phyloP scores from a whole-genome alignment of 2,329 filamentous ascomycete genomes.

The Claviceps fusiformis region DNA sequence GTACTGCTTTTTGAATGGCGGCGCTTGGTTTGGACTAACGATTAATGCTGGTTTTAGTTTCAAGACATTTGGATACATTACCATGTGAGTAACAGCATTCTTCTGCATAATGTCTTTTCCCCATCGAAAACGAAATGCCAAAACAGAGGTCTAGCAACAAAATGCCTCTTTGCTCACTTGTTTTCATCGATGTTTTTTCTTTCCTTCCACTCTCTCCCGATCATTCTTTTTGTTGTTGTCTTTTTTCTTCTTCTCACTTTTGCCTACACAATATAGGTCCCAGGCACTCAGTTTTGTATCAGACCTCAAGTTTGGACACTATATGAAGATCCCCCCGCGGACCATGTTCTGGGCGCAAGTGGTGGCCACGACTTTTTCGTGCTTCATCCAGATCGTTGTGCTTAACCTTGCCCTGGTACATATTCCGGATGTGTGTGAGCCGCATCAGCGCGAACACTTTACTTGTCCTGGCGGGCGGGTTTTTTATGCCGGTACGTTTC shows the following conservation, averaged over 20 bases:
- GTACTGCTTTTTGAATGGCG: background rate
- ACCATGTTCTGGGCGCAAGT: conserved; percentile 55
- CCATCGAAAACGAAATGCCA: no score
- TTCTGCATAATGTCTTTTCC: no score
- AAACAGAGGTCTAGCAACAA: background rate
- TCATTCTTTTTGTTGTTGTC: no score
- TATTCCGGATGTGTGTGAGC: conserved; percentile 51
- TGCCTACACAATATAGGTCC: conserved; percentile 19
- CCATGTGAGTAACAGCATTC: conserved; percentile 27
- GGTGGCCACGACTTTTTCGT: conserved; percentile 51
- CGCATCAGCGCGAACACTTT: conserved; percentile 42
- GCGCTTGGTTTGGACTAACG: background rate
- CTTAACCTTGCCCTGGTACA: conserved; percentile 46
- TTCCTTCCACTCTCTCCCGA: no score
- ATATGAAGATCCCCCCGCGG: conserved; percentile 57
- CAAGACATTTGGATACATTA: conserved; percentile 50
- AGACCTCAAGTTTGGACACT: conserved; percentile 59
- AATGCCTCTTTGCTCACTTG: conserved; percentile 5
- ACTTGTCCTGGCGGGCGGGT: conserved; percentile 50
- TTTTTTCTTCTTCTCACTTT: no score
- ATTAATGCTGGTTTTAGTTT: conserved; percentile 25
- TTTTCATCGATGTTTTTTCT: no score
- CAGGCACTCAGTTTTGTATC: conserved; percentile 51
- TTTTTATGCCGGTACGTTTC: conserved; percentile 42
- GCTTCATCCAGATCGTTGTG: conserved; percentile 51